A percentile compares a stretch with the other conserved stretches of the same genome.
Evolutionary conservation across 2,329 filamentous ascomycete genomes (phyloP).

Genomic region (Calonectria pseudoturangicola): DNA sequence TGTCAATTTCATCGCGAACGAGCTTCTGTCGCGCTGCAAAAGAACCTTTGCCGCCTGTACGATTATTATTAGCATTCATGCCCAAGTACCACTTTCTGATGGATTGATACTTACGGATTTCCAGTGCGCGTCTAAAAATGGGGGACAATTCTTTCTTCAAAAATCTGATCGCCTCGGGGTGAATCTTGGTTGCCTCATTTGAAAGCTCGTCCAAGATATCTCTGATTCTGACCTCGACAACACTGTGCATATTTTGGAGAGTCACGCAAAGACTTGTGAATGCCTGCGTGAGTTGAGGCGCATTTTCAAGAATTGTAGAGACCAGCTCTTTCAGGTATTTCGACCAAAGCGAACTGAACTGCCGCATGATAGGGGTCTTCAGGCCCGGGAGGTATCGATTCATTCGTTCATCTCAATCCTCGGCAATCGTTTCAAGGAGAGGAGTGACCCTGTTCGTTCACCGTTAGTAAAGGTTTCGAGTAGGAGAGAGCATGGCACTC

Average conservation of each 20-base stretch:
- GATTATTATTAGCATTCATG: not conserved
- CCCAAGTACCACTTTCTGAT: rapidly evolving
- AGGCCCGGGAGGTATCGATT: constrained; percentile 23
- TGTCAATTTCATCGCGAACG: not conserved
- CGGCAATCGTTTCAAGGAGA: not conserved
- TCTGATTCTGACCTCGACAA: not conserved
- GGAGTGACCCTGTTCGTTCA: not conserved
- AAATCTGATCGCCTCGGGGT: not conserved
- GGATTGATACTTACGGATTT: not conserved
- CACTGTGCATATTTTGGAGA: not conserved
- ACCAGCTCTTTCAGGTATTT: constrained; percentile 30
- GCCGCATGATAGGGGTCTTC: constrained; percentile 17
- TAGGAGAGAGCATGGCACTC: not conserved
- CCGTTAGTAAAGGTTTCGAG: not conserved
- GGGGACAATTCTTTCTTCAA: not conserved
- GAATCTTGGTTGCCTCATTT: not conserved
- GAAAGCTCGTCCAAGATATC: not conserved
- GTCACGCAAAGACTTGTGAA: constrained; percentile 3
- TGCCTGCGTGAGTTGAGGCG: not conserved
- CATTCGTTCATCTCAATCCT: constrained; percentile 29
- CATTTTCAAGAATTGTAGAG: not conserved
- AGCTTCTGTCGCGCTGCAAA: not conserved
- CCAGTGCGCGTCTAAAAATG: constrained; percentile 8
- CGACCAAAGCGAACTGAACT: not conserved
- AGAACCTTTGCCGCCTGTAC: not conserved